Conservation (phyloP, 495 filamentous ascomycete species). For the Beverwykella pulmonaria region DNA sequence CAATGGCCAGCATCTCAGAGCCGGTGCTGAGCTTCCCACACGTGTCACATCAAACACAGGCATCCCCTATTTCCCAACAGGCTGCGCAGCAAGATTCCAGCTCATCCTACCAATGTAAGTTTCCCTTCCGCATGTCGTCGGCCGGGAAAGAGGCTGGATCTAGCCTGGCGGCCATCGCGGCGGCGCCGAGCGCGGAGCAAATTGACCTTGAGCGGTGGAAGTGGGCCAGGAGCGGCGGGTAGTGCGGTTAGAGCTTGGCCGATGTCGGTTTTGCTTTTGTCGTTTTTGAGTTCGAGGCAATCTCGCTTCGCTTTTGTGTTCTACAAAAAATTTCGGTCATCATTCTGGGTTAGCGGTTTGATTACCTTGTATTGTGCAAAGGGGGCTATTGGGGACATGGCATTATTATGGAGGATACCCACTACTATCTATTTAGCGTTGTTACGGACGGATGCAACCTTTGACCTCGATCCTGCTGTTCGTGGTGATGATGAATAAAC, state of each 20-base stretch:
- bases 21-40: slow-evolving; percentile 9
- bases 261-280: neutral
- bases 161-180: neutral
- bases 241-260: neutral
- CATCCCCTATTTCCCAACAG: neutral
- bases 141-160: neutral
- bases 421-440: neutral
- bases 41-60: neutral
- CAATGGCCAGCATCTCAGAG: slow-evolving; percentile 12
- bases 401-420: too few relatives aligned
- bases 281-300: neutral
- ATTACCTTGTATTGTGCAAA: neutral
- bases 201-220: neutral
- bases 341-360: neutral
- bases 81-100: neutral
- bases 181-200: neutral
- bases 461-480: neutral
- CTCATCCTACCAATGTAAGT: neutral
- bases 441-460: neutral
- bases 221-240: neutral
- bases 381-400: too few relatives aligned
- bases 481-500: neutral
- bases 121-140: neutral
- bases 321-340: neutral
- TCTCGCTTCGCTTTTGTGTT: neutral